Evolutionary conservation across 2,329 filamentous ascomycete species (phyloP), one percentile per base, ranked within the genome.

Genomic region (Fusarium solani-melongenae): DNA sequence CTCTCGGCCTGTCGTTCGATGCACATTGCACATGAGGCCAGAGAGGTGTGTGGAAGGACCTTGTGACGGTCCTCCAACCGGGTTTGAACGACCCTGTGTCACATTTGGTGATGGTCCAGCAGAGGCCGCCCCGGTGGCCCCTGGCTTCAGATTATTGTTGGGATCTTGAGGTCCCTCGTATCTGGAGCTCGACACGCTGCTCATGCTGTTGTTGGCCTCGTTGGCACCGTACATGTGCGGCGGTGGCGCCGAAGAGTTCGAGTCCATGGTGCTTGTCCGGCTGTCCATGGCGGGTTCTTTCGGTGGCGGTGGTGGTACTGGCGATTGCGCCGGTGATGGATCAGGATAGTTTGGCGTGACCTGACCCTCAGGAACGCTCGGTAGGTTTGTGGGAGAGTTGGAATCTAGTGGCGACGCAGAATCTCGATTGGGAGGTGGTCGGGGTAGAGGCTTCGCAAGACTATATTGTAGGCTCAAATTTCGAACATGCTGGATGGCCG

Each of bases 1-100:
- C 80, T 98, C 95, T 70, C 92, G 91, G 38, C 96, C 96, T 0
- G 96, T 98, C 2, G 96, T 98, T 72, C 95, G 86, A 77, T 92
- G 90, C n/a, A 92, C 90, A 79, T 92, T 92, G 79, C 90, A 92
- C 90, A 92, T 92, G 62, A 92, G 81, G 0, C 90, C 90, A 0
- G 90, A 92, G 12, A 92, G 82, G 78, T 92, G 90, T 8, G 89
- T 84, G 0, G 88, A 89, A 1, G 85, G 84, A 3, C 84, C 83
- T 53, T 84, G 81, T 11, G 87, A 82, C 8, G 86, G 85, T 3
- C 85, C 87, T 15, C 84, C 84, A 79, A 81, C 78, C 0, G 79
- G 51, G 29, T 68, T 62, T 14, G 73, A 58, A 67, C 78, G 77
- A 8, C 70, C 71, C 29, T 88, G 87, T 11, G 79, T 79, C 4